These are phyloP conservation scores for Geosmithia flava DNA, from an alignment of 2,329 filamentous ascomycete species.

Conservation along the genomic window DNA sequence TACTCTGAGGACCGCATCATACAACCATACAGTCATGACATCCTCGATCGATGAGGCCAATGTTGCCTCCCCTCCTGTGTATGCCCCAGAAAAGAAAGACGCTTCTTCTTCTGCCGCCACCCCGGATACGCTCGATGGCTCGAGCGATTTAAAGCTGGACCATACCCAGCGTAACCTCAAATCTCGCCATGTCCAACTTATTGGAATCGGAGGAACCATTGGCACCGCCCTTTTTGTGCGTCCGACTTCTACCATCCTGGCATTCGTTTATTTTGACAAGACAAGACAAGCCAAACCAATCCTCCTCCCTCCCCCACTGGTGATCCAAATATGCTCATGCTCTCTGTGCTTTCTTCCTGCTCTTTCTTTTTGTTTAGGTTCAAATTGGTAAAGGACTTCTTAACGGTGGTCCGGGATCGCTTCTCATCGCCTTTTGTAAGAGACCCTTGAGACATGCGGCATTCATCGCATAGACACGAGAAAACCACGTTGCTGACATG, in stretches of 20 bases:
- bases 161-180: conserved; percentile 40
- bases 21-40: neutral
- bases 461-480: neutral
- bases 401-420: conserved; percentile 43
- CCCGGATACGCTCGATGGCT: neutral
- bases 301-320: neutral
- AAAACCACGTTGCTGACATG: neutral
- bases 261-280: neutral
- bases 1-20: neutral
- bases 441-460: neutral
- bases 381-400: conserved; percentile 46
- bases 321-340: neutral
- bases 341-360: conserved; percentile 5
- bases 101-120: neutral
- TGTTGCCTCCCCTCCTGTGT: neutral
- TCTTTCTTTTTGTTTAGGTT: conserved; percentile 16
- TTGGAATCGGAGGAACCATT: conserved; percentile 53
- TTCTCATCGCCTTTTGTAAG: conserved; percentile 41
- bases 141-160: neutral
- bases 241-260: conserved; percentile 1
- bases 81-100: conserved; percentile 5
- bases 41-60: neutral
- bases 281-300: neutral
- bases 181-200: conserved; percentile 44
- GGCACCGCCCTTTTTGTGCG: conserved; percentile 46